Base-by-base conservation (phyloP, 768 basidiomycete species). In the Russula lepida region DNA sequence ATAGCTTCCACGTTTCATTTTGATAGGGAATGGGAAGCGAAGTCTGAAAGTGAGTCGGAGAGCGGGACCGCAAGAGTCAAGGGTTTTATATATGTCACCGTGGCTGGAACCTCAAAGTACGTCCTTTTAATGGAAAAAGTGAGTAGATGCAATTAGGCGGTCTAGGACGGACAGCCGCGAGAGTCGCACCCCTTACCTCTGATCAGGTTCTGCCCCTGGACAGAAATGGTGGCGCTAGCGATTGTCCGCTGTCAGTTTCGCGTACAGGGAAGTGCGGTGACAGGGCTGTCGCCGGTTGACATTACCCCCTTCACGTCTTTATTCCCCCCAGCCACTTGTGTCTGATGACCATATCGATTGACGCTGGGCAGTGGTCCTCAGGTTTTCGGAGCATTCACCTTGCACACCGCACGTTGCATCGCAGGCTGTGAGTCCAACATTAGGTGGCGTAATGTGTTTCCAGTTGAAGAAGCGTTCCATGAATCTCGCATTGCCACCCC, bases 1-100 rank as follows among this genome's bases (percentile, higher is more conserved):
- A 53, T 73, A 73, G 35, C 66, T 72, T 25, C 72, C 71, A 33
- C 72, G 68, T 9, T 57, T 50, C 52, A 58, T 63, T 17, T 17
- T 17, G 28, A 52, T 3, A 13, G 12, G 27, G 33, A 23, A 13
- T 21, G n/a, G 12, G 0, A 33, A 28, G 17, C 15, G 23, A 33
- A 21, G 47, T 30, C 23, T 9, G 50, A 17, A 27, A 12, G 13
- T 6, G 11, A 19, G 46, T 44, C 13, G 3, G 21, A n/a, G 27
- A 37, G 27, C 32, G 37, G 52, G 15, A 32, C 13, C n/a, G 51
- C 25, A 12, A n/a, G 13, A 28, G 13, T 23, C 1, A n/a, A 21
- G 17, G 12, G 12, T n/a, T 44, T 44, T 33, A 23, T 49, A 54
- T 57, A 54, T 54, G 48, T 47, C 32, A 11, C 23, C 19, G 17